Evolutionary conservation across 352 stramenopile species (phyloP), one percentile per base, ranked within the genome.

Genomic region (Globisporangium splendens): DNA sequence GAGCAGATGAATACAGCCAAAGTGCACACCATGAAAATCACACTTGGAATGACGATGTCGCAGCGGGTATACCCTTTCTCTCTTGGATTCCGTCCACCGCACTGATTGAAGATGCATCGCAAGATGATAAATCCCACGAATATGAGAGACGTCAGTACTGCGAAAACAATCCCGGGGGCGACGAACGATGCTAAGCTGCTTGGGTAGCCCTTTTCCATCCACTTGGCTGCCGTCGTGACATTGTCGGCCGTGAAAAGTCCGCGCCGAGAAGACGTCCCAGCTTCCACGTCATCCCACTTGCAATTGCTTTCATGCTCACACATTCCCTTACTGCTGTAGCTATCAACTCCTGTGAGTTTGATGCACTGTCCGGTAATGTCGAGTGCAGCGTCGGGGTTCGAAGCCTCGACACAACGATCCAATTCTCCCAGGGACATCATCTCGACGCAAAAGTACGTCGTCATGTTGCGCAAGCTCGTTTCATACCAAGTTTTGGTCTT

Each of bases 41-140:
- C 58, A 1, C 71, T 74, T 14, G 85, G 85, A 15, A 86, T 66
- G 41, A 94, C 59, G 41, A 91, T 84, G 44, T 87, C 73, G 51
- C 85, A 93, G n/a, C 81, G 81, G 44, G 81, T 79, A 63, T 94
- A 94, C 3, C 85, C 85, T 35, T 90, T 87, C 17, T 93, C 83
- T 12, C 65, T 65, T 6, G 85, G 85, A 43, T 89, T 86, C 4
- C 83, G 79, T 1, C 85, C 85, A 3, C 85, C 80, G 51, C 85
- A 94, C 38, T 78, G 77, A 59, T 94, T 94, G 66, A 89, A 94
- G 4, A 90, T 59, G 56, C 85, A 94, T 2, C 85, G 83, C 7
- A 91, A 54, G 20, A 94, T 50, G 7, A 90, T 46, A 35, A 94
- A 94, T 0, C 54, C 69, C 21, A 92, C 70, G 24, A 69, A 86